Evolutionary conservation across 805 yeast species (phyloP), one percentile per base, ranked within the genome.

Genomic region (Zygosaccharomyces pseudorouxii): DNA sequence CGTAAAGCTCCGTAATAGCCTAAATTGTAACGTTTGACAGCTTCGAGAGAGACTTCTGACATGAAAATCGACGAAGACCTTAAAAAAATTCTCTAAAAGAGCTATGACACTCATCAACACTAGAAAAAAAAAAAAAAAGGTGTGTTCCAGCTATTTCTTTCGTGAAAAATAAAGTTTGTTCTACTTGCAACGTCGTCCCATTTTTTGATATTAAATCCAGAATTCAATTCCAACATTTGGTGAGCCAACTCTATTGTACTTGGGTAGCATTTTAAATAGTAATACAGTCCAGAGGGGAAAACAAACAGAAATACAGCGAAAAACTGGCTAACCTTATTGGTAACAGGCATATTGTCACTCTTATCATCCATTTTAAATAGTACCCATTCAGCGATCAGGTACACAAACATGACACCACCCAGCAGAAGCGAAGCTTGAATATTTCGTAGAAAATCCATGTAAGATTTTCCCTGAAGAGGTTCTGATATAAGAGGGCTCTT

Each of bases 101-200:
- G 5, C 4, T 6, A n/a, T 38, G 31, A 30, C 49, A 46, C 5
- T n/a, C 18, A 4, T 12, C 25, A 14, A 45, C 49, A 33, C 23
- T 20, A 16, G 20, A 40, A 20, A 40, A 33, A 31, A 25, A 46
- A 22, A 31, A 18, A 12, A 28, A n/a, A n/a, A n/a, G n/a, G 35
- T n/a, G 49, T 39, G n/a, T 33, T 39, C 49, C 49, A 46, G 7
- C 31, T 7, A 7, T 35, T 27, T 22, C 12, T 27, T n/a, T 18
- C 16, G 28, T 31, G 22, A 18, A 40, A 28, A 11, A 20, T n/a
- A 7, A 10, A 8, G 25, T 46, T 46, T 25, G 40, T 12, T 14
- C 10, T n/a, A 16, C 18, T 16, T 22, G 49, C 49, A 2, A 46
- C 45, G 35, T 33, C 27, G 16, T 33, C 35, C 49, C 45, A 40